These are phyloP conservation scores for Candida peoriensis DNA, from an alignment of 805 yeast genomes.

Conservation along the genomic window DNA sequence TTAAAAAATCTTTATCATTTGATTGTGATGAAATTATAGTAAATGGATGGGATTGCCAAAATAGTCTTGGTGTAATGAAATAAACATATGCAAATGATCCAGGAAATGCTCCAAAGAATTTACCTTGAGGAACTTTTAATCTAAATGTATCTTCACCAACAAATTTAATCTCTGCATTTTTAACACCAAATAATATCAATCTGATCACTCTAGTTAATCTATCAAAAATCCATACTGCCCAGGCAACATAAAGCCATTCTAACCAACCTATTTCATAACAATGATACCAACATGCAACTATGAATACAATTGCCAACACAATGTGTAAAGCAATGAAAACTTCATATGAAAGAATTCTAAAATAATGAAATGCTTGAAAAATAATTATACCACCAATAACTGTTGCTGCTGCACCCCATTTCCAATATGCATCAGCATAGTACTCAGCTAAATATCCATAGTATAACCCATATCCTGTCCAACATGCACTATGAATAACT, in stretches of 20 bases:
- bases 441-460: conserved; percentile 7
- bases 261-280: conserved; percentile 23
- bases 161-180: conserved; percentile 11
- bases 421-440: conserved; percentile 9
- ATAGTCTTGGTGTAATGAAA: conserved; percentile 41
- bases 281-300: conserved; percentile 57
- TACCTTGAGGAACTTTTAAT: conserved; percentile 36
- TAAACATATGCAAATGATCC: conserved; percentile 53
- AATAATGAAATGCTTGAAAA: conserved; percentile 42
- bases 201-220: conserved; percentile 40
- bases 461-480: conserved; percentile 12
- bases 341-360: conserved; percentile 58
- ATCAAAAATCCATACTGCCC: conserved; percentile 26
- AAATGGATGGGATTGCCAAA: conserved; percentile 72
- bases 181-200: conserved; percentile 15
- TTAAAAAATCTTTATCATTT: conserved; percentile 29
- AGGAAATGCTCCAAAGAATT: conserved; percentile 41
- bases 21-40: conserved; percentile 40
- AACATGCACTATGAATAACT: conserved; percentile 15
- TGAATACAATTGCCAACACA: conserved; percentile 45
- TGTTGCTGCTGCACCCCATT: conserved; percentile 43
- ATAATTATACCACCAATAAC: conserved; percentile 37
- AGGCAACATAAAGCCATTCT: conserved; percentile 39
- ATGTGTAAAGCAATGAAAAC: conserved; percentile 55
- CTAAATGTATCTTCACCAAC: conserved; percentile 39